Evolutionary conservation across 179 eudicot genomes (phyloP), one percentile per base, ranked within the genome.

Genomic region (Vitellaria paradoxa): DNA sequence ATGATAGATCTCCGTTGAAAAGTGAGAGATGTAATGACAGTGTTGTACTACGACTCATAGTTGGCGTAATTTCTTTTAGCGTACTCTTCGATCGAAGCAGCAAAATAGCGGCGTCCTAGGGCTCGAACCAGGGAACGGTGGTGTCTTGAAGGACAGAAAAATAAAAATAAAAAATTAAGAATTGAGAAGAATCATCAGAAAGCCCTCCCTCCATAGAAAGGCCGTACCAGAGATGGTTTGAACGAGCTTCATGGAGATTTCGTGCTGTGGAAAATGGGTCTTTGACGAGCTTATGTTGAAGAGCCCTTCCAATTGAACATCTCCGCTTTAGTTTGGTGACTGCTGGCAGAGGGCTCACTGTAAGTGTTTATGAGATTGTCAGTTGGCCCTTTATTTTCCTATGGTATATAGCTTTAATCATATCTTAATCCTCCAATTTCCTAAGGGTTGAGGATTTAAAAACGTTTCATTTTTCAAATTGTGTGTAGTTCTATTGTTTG

Each of bases 21-120:
- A 78, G 83, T 81, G 82, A 95, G 57, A 66, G 97, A 90, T 23
- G 81, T 63, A 64, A 95, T 79, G 70, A 93, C 99, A 37, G 93
- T 91, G 78, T 88, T 95, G 81, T 91, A 95, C 77, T 93, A 97
- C n/a, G 91, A 79, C 2, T 82, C 91, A 75, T 91, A 89, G 75
- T 79, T 80, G 3, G 99, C 99, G n/a, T n/a, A n/a, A n/a, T n/a
- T n/a, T n/a, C n/a, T n/a, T n/a, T n/a, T n/a, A n/a, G n/a, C n/a
- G n/a, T n/a, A n/a, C n/a, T n/a, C n/a, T n/a, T n/a, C n/a, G n/a
- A n/a, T n/a, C n/a, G n/a, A n/a, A n/a, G n/a, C 88, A 4, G 87
- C 79, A 30, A 74, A 89, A 80, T 85, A 74, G 23, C 97, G 89
- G 40, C 88, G 87, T 14, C 90, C 89, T 3, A 83, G 17, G 7